These are phyloP conservation scores for Heliamphora exappendiculata DNA, from an alignment of 148 eudicot genomes.

Conservation along the genomic window DNA sequence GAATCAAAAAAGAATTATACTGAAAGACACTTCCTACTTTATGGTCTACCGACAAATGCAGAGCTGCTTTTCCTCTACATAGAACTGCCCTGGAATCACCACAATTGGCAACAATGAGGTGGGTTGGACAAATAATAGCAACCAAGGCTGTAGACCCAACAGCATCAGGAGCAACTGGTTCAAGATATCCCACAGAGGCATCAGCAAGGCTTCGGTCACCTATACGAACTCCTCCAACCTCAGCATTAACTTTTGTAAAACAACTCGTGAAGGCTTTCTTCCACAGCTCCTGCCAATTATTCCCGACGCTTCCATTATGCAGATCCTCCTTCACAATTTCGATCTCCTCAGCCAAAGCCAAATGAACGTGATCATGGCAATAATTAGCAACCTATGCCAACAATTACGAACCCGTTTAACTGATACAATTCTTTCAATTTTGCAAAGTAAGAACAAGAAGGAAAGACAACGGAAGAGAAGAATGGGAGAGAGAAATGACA, in stretches of 20 bases:
- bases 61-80: slow-evolving; percentile 43
- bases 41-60: slow-evolving; percentile 54
- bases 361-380: slow-evolving; percentile 50
- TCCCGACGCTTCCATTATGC: slow-evolving; percentile 13
- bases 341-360: slow-evolving; percentile 44
- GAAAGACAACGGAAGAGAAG: neutral
- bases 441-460: neutral
- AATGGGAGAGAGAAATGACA: neutral
- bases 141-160: slow-evolving; percentile 64
- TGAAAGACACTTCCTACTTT: slow-evolving; percentile 28
- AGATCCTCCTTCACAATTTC: slow-evolving; percentile 23
- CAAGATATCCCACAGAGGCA: slow-evolving; percentile 18
- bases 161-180: slow-evolving; percentile 48
- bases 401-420: neutral
- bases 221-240: slow-evolving; percentile 31
- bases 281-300: slow-evolving; percentile 33
- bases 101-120: slow-evolving; percentile 42
- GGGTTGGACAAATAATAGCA: slow-evolving; percentile 41
- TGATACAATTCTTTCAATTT: neutral
- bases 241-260: slow-evolving; percentile 49
- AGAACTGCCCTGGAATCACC: slow-evolving; percentile 70
- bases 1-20: neutral
- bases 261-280: slow-evolving; percentile 35
- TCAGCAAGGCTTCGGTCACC: slow-evolving; percentile 10
- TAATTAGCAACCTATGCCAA: slow-evolving; percentile 45